Conservation (phyloP, 164 flowering plant species). For the Macadamia tetraphylla region DNA sequence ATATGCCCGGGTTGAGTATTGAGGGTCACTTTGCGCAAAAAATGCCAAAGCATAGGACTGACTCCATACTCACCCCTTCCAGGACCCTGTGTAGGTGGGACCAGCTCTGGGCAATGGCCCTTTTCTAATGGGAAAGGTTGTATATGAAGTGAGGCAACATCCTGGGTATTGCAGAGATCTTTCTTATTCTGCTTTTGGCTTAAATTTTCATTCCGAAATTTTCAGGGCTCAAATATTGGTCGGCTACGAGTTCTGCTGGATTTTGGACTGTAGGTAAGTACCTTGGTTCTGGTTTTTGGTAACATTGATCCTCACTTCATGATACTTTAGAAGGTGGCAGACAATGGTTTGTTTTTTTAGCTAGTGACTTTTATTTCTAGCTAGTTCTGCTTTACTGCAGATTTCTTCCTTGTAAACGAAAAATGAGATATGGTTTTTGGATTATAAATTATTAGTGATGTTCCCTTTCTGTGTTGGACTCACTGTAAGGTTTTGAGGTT, state of each 20-base stretch:
- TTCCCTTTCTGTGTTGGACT: no score
- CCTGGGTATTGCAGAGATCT: slow-evolving; percentile 8
- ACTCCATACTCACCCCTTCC: no score
- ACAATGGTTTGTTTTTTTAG: not conserved
- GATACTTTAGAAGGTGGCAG: not conserved
- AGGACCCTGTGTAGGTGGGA: no score
- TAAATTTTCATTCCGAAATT: slow-evolving; percentile 25
- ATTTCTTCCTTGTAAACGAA: slow-evolving; percentile 8
- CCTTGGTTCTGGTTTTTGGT: slow-evolving; percentile 4
- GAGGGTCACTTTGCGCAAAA: no score
- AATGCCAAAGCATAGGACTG: no score
- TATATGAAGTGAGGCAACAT: not conserved
- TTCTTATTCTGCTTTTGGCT: slow-evolving; percentile 11
- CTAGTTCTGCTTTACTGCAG: not conserved
- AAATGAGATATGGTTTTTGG: not conserved
- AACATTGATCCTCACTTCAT: not conserved
- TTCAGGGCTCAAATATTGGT: slow-evolving; percentile 37
- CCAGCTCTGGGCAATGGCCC: no score
- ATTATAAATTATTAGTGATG: no score
- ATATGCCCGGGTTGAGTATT: no score
- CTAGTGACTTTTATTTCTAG: not conserved
- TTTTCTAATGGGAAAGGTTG: not conserved
- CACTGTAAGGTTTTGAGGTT: no score
- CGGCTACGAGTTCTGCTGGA: slow-evolving; percentile 18
- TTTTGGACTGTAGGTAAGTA: slow-evolving; percentile 30